phyloP scores from a whole-genome alignment of 139 green algal genomes.

The Nannochloris sp. region DNA sequence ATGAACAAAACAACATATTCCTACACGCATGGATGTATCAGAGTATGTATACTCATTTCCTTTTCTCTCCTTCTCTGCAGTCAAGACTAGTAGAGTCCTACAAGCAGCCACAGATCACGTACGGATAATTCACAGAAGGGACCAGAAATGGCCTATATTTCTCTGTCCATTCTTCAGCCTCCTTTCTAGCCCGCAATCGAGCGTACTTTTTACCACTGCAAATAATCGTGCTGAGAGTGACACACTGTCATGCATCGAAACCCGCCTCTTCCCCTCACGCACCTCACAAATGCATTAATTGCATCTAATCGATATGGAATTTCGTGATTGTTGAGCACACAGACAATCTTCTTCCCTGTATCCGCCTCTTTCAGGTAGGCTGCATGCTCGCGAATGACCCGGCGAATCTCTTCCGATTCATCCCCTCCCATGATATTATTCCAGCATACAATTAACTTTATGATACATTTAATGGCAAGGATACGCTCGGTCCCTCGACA shows the following conservation, averaged over 20 bases:
- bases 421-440: neutral
- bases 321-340: constrained; percentile 26
- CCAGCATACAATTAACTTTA: no score
- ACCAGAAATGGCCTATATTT: constrained; percentile 72
- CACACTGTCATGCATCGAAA: neutral
- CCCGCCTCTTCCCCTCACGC: neutral
- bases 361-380: constrained; percentile 2
- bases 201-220: constrained; percentile 34
- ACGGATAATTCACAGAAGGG: constrained; percentile 61
- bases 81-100: neutral
- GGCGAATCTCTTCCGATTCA: neutral
- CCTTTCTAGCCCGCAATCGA: constrained; percentile 14
- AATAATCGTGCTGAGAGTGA: neutral
- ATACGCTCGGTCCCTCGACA: constrained; percentile 15
- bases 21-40: constrained; percentile 16
- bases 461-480: constrained; percentile 10
- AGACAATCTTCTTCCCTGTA: constrained; percentile 19
- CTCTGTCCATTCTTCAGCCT: constrained; percentile 19
- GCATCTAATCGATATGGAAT: constrained; percentile 9
- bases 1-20: constrained; percentile 63
- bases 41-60: no score
- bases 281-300: constrained; percentile 25
- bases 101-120: constrained; percentile 19
- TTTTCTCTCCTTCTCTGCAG: no score
- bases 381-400: neutral